phyloP scores from a whole-genome alignment of 176 grass and related monocot species.

The Phoenix roebelenii region DNA sequence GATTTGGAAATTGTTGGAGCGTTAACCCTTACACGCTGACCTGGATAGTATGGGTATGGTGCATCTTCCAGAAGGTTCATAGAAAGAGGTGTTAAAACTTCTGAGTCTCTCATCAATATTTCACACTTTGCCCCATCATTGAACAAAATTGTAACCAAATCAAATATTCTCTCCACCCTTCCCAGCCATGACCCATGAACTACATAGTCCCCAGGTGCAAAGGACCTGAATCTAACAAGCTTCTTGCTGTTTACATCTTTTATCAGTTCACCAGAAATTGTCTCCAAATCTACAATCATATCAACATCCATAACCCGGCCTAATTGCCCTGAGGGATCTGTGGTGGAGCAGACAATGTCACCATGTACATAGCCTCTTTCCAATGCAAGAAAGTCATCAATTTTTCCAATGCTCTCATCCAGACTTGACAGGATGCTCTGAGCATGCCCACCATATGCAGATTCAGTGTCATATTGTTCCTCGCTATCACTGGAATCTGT shows the following conservation, averaged over 20 bases:
- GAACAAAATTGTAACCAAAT: constrained; percentile 63
- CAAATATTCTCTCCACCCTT: constrained; percentile 59
- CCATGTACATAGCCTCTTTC: constrained; percentile 76
- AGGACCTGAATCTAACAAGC: constrained; percentile 70
- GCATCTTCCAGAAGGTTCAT: constrained; percentile 55
- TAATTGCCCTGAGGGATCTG: constrained; percentile 69
- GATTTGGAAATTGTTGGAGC: constrained; percentile 37
- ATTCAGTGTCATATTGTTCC: constrained; percentile 66
- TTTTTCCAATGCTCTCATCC: constrained; percentile 78
- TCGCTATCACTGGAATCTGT: constrained; percentile 73
- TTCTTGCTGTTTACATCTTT: constrained; percentile 78
- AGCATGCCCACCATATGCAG: constrained; percentile 42
- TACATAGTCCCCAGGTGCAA: constrained; percentile 63
- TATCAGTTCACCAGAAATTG: constrained; percentile 46
- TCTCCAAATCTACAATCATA: constrained; percentile 83
- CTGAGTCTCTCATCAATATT: constrained; percentile 64
- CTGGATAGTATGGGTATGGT: constrained; percentile 72
- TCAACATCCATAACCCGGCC: constrained; percentile 55
- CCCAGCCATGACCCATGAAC: constrained; percentile 92
- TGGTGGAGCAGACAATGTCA: constrained; percentile 59
- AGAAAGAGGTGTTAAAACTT: constrained; percentile 53
- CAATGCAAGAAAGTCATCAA: constrained; percentile 82
- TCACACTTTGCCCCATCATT: constrained; percentile 67
- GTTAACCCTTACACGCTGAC: constrained; percentile 63
- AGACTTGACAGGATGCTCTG: constrained; percentile 67